These are phyloP conservation scores for Peribolospora baueri DNA, from an alignment of 768 basidiomycete species.

Conservation along the genomic window DNA sequence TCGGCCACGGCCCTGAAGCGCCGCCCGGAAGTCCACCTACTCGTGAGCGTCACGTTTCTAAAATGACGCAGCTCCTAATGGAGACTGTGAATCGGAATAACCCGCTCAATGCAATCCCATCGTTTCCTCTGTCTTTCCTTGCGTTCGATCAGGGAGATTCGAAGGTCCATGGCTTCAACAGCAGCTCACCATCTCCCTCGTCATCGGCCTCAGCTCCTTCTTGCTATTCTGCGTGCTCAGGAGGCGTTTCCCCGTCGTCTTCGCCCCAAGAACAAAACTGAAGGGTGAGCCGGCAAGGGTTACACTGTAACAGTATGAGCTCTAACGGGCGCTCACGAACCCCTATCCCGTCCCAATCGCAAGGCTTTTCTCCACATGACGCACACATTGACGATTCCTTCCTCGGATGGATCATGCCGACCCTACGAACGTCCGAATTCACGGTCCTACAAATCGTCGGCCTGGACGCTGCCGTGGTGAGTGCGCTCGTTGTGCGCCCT, in stretches of 20 bases:
- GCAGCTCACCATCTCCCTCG: slow-evolving; percentile 50
- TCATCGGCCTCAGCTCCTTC: slow-evolving; percentile 57
- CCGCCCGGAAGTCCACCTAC: too few species aligned
- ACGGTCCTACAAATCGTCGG: slow-evolving; percentile 89
- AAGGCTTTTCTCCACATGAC: slow-evolving; percentile 82
- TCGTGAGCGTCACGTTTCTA: too few species aligned
- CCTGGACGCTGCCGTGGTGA: slow-evolving; percentile 79
- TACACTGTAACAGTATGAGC: neutral
- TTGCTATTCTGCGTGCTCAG: slow-evolving; percentile 70
- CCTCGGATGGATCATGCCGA: slow-evolving; percentile 92
- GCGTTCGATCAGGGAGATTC: slow-evolving; percentile 33
- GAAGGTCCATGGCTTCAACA: slow-evolving; percentile 92
- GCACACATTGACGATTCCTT: slow-evolving; percentile 65
- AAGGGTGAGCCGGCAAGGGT: slow-evolving; percentile 35
- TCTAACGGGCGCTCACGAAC: neutral
- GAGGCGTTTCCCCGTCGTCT: slow-evolving; percentile 66
- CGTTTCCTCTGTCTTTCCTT: too few species aligned
- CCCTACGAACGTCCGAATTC: slow-evolving; percentile 68
- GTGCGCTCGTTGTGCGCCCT: slow-evolving; percentile 16
- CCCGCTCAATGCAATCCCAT: too few species aligned
- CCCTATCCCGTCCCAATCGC: neutral
- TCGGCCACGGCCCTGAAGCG: too few species aligned
- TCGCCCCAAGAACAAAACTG: slow-evolving; percentile 78
- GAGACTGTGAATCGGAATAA: too few species aligned
- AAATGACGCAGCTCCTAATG: too few species aligned